Conservation (phyloP, 2,329 filamentous ascomycete species). For the Xylariaceae sp. region DNA sequence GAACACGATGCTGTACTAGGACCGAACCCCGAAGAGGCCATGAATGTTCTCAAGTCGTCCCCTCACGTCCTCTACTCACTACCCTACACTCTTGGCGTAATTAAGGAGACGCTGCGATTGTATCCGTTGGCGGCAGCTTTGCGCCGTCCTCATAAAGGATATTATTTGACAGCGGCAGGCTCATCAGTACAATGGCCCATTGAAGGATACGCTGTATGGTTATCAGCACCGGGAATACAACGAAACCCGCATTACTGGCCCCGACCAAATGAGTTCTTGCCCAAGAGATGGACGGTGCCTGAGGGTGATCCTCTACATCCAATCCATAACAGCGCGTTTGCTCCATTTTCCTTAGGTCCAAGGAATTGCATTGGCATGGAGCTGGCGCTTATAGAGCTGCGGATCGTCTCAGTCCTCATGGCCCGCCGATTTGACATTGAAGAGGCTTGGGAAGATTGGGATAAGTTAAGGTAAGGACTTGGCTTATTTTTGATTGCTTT, state of each 20-base stretch:
- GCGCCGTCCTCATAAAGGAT: constrained; percentile 18
- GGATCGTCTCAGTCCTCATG: constrained; percentile 46
- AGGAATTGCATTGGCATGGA: constrained; percentile 56
- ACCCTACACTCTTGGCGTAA: constrained; percentile 34
- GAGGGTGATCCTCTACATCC: constrained; percentile 27
- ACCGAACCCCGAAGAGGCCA: constrained; percentile 22
- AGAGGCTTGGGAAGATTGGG: constrained; percentile 39
- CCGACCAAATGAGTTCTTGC: constrained; percentile 33
- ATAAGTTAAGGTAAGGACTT: constrained; percentile 24
- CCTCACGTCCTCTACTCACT: constrained; percentile 32
- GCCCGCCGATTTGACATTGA: constrained; percentile 48
- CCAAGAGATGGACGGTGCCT: constrained; percentile 30
- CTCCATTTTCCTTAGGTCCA: constrained; percentile 50
- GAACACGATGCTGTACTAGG: constrained; percentile 37
- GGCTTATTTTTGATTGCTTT: background rate
- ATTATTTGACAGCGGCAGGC: constrained; percentile 21
- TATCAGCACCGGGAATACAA: constrained; percentile 20
- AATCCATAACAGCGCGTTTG: constrained; percentile 40
- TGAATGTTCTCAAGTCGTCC: constrained; percentile 12
- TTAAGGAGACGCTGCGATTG: constrained; percentile 36
- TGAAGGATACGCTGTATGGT: constrained; percentile 27
- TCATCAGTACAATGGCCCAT: constrained; percentile 24
- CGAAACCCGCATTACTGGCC: constrained; percentile 30
- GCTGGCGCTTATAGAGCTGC: constrained; percentile 50
- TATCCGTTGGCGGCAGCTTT: constrained; percentile 29